These are phyloP conservation scores for Calonectria crousiana DNA, from an alignment of 2,329 filamentous ascomycete genomes.

Conservation along the genomic window DNA sequence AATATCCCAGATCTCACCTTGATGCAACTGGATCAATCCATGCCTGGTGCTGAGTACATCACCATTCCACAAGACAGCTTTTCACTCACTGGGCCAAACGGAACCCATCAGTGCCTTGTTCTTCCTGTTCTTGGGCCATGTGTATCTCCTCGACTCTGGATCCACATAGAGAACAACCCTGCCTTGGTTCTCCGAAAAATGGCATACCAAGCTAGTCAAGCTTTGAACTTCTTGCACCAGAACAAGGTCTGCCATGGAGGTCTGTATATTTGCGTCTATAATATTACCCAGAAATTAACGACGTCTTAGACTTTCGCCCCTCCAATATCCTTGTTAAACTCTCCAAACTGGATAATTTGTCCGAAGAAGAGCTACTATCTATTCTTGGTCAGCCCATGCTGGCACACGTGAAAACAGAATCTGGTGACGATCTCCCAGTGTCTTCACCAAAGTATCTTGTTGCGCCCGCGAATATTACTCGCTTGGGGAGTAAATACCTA, in stretches of 20 bases:
- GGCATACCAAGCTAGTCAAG: slow-evolving; percentile 35
- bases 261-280: slow-evolving; percentile 4
- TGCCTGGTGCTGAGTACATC: slow-evolving; percentile 34
- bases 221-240: slow-evolving; percentile 42
- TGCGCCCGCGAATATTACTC: slow-evolving; percentile 19
- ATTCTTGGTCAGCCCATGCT: slow-evolving; percentile 29
- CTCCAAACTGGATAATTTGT: slow-evolving; percentile 34
- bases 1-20: not conserved
- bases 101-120: slow-evolving; percentile 41
- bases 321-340: slow-evolving; percentile 44
- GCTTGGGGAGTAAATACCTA: slow-evolving; percentile 7
- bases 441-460: slow-evolving; percentile 42
- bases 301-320: slow-evolving; percentile 38
- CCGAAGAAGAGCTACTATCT: slow-evolving; percentile 35
- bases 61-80: not conserved
- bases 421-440: slow-evolving; percentile 19
- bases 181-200: slow-evolving; percentile 28
- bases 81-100: slow-evolving; percentile 34
- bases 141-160: slow-evolving; percentile 33
- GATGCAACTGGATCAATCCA: slow-evolving; percentile 14
- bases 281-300: not conserved
- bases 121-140: slow-evolving; percentile 45
- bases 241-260: slow-evolving; percentile 48
- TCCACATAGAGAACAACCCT: slow-evolving; percentile 7
- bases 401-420: slow-evolving; percentile 15